Conservation (phyloP, 2,329 filamentous ascomycete species). For the Alternaria gaisen region DNA sequence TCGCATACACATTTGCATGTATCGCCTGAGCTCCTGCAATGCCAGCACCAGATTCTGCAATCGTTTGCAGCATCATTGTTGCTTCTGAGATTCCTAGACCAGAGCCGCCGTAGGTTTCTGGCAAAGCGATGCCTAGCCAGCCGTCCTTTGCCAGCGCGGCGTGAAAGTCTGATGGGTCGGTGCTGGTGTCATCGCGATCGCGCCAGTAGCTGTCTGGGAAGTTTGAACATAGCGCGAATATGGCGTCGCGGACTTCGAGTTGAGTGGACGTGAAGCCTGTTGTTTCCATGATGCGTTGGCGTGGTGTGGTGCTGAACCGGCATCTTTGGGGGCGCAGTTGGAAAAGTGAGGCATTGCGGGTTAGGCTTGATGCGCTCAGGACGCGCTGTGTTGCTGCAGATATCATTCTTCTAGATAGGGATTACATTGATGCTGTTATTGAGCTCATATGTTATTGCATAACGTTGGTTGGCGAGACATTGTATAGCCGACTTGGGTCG, state of each 20-base stretch:
- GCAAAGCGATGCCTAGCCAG: slow-evolving; percentile 83
- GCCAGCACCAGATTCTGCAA: slow-evolving; percentile 79
- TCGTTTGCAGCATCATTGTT: slow-evolving; percentile 87
- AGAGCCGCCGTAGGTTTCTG: slow-evolving; percentile 76
- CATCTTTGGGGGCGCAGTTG: not conserved
- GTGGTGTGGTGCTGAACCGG: slow-evolving; percentile 43
- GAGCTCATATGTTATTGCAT: not conserved
- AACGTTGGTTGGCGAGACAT: not conserved
- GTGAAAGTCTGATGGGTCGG: slow-evolving; percentile 79
- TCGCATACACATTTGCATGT: slow-evolving; percentile 75
- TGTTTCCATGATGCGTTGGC: slow-evolving; percentile 71
- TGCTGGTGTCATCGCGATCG: slow-evolving; percentile 72
- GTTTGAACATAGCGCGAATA: slow-evolving; percentile 71
- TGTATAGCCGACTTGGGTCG: slow-evolving; percentile 8
- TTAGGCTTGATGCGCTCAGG: not conserved
- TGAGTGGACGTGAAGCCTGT: slow-evolving; percentile 77
- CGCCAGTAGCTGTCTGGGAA: slow-evolving; percentile 81
- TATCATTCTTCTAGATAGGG: not conserved
- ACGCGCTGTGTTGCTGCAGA: not conserved
- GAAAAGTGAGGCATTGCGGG: not conserved
- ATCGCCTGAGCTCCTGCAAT: slow-evolving; percentile 73
- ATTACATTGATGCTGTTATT: not conserved
- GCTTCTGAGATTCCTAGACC: slow-evolving; percentile 82
- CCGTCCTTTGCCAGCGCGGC: slow-evolving; percentile 76
- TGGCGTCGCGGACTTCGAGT: slow-evolving; percentile 74